Evolutionary conservation across 495 filamentous ascomycete species (phyloP).

Genomic region (Tuber borchii): DNA sequence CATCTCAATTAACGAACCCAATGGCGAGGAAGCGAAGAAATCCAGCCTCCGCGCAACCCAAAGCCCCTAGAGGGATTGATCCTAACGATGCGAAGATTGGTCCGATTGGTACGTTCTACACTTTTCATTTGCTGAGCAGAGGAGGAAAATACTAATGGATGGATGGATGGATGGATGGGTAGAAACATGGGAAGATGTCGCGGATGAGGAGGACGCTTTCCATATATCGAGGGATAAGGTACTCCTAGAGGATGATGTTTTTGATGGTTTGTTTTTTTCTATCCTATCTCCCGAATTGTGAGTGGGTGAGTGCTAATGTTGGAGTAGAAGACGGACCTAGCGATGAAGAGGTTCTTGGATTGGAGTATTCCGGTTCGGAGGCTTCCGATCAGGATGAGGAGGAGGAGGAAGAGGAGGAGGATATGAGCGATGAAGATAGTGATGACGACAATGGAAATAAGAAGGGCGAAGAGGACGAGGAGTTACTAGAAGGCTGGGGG

Average conservation of each 20-base stretch:
- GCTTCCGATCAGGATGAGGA: constrained; percentile 50
- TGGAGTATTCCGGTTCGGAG: constrained; percentile 54
- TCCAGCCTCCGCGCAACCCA: constrained; percentile 33
- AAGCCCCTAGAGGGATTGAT: constrained; percentile 49
- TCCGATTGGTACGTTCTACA: constrained; percentile 46
- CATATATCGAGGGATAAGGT: constrained; percentile 75
- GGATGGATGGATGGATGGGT: neutral
- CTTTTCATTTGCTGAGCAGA: neutral
- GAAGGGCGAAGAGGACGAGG: constrained; percentile 47
- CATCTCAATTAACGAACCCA: constrained; percentile 11
- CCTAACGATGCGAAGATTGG: constrained; percentile 52
- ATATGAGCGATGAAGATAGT: constrained; percentile 25
- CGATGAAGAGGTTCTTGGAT: constrained; percentile 81
- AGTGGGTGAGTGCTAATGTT: constrained; percentile 7
- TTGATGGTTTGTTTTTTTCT: constrained; percentile 17
- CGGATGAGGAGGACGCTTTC: constrained; percentile 89
- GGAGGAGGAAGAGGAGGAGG: constrained; percentile 47
- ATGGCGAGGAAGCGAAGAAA: constrained; percentile 39
- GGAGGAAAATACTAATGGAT: neutral
- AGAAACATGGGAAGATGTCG: constrained; percentile 71
- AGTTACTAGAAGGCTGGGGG: constrained; percentile 58
- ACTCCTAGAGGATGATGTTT: constrained; percentile 62
- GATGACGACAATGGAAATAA: constrained; percentile 35
- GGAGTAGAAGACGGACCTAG: constrained; percentile 47
- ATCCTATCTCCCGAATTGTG: neutral